Base-by-base conservation (phyloP, 129 eudicot genomes). In the Dittrichia graveolens region DNA sequence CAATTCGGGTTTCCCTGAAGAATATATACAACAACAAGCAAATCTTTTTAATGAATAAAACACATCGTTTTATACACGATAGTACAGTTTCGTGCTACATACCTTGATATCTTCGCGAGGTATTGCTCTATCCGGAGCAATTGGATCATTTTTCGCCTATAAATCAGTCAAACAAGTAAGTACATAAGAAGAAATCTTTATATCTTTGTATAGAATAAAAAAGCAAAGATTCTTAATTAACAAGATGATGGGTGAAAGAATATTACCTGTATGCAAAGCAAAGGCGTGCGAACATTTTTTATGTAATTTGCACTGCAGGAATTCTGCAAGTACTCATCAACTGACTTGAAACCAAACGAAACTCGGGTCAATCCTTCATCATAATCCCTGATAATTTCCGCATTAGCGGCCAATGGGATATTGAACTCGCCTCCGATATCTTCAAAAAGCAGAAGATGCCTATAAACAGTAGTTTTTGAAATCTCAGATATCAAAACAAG, bases 71-170 rank as follows among this genome's bases (percentile, higher is more conserved):
- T 58, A 24, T 24, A 24, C 31, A 24, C 31, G 31, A 24, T 67
- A 67, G 37, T 38, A 13, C 34, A 50, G 24, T 59, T 5, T 69
- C 48, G 56, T 53, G 48, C 35, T 37, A 37, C 41, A 44, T 81
- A 88, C 98, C 95, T 93, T 75, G 54, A 94, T 88, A 67, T 90
- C 98, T 78, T 90, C 80, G 18, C 84, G 92, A 15, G 98, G 98
- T 75, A 94, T 94, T 48, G 93, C 98, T 73, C 92, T 80, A 70
- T 93, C 78, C 24, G 98, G 98, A 65, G 98, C 98, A 63, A 94
- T 94, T 43, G 98, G 98, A 76, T 93, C 98, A 69, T 94, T 94
- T 78, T 74, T 96, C 34, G 98, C 98, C 98, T 93, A 87, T 46
- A 82, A 60, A 78, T 56, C 70, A 73, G 67, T 53, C 74, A 65